Percentiles rank a stretch among this genome's conserved stretches.
These are phyloP conservation scores for Penicillium silybi DNA, from an alignment of 495 filamentous ascomycete genomes.

Conservation along the genomic window DNA sequence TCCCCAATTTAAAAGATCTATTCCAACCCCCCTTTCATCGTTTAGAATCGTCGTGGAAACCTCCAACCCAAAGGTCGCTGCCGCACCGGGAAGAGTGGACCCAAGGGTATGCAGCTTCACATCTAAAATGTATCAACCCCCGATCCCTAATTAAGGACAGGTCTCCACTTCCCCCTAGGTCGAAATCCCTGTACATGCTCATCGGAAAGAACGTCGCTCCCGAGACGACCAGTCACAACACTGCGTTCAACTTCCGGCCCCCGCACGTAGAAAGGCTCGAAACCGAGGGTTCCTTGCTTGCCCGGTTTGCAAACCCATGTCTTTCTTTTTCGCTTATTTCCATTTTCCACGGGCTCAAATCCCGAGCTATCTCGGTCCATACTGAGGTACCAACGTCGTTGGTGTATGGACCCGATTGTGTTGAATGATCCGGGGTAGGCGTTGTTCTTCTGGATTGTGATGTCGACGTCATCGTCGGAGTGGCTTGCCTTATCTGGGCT, in stretches of 20 bases:
- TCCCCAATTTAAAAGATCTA: too few relatives aligned
- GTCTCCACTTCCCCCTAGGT: constrained; percentile 54
- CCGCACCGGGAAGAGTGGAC: background rate
- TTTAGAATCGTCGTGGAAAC: too few relatives aligned
- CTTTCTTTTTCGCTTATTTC: constrained; percentile 9
- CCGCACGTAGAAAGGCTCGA: constrained; percentile 55
- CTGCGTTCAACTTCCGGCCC: constrained; percentile 57
- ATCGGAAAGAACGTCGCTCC: constrained; percentile 53
- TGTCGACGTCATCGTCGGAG: constrained; percentile 26
- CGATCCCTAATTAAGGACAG: constrained; percentile 43
- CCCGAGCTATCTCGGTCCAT: constrained; percentile 54
- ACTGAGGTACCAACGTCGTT: constrained; percentile 59
- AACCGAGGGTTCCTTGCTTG: constrained; percentile 20
- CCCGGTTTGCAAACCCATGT: constrained; percentile 18
- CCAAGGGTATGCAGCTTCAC: too few relatives aligned
- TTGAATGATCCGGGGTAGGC: constrained; percentile 62
- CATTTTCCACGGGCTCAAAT: constrained; percentile 31
- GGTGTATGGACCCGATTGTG: constrained; percentile 59
- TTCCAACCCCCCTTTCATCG: too few relatives aligned
- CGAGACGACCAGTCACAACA: constrained; percentile 57
- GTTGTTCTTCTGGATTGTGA: constrained; percentile 56
- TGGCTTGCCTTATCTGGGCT: constrained; percentile 5
- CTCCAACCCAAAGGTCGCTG: background rate
- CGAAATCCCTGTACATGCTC: constrained; percentile 54
- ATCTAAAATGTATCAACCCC: background rate